These are phyloP conservation scores for Mucor piriformis DNA, from an alignment of 371 early-diverging fungal genomes.

Conservation along the genomic window DNA sequence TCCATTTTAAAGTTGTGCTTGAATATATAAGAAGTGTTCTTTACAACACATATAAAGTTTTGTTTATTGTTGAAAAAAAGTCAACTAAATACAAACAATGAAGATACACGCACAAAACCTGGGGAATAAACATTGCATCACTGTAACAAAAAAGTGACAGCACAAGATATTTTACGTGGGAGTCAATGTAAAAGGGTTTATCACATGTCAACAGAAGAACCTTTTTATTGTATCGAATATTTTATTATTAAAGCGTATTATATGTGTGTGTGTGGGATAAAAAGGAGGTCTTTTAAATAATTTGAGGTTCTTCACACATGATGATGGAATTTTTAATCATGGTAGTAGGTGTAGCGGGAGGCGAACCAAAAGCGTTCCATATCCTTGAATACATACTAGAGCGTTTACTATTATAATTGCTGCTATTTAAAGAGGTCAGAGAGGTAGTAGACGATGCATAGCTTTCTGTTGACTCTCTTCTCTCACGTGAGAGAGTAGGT, in stretches of 20 bases:
- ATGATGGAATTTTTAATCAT: constrained; percentile 10
- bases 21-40: no score
- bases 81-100: background rate
- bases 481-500: constrained; percentile 25
- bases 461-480: constrained; percentile 39
- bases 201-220: no score
- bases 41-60: no score
- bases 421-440: constrained; percentile 34
- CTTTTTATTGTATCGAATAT: no score
- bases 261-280: background rate
- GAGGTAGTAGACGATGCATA: constrained; percentile 46
- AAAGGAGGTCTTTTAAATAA: constrained; percentile 5
- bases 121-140: background rate
- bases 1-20: no score
- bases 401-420: constrained; percentile 38
- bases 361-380: constrained; percentile 40
- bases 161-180: background rate
- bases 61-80: no score
- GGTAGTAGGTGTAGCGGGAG: constrained; percentile 15
- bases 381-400: constrained; percentile 52
- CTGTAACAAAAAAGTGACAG: background rate
- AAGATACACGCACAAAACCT: background rate
- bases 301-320: constrained; percentile 29
- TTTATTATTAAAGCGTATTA: constrained; percentile 1
- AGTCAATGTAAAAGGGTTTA: background rate